Conservation (phyloP, 164 flowering plant genomes). For the Chloranthus sessilifolius region DNA sequence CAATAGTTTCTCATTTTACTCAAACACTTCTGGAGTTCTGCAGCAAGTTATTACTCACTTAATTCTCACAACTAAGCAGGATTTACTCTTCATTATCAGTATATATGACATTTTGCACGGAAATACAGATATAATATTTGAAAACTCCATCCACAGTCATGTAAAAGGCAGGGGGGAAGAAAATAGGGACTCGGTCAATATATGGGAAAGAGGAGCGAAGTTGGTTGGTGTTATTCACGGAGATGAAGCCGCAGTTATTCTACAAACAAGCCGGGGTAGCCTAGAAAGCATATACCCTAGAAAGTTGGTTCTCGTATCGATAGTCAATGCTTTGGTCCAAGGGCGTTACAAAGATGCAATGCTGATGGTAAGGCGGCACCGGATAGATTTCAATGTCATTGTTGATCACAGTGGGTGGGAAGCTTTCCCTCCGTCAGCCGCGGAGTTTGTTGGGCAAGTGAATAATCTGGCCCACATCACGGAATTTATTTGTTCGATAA, state of each 20-base stretch:
- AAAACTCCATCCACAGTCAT: conserved; percentile 33
- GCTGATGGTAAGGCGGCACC: conserved; percentile 81
- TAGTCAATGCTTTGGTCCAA: conserved; percentile 71
- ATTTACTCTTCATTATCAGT: conserved; percentile 63
- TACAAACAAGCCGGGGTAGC: conserved; percentile 85
- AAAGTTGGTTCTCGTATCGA: conserved; percentile 75
- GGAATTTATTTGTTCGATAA: conserved; percentile 80
- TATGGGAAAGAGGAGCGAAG: conserved; percentile 95
- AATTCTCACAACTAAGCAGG: conserved; percentile 78
- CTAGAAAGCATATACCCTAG: conserved; percentile 90
- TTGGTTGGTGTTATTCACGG: conserved; percentile 83
- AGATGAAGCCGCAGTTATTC: conserved; percentile 77
- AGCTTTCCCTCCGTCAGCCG: conserved; percentile 50
- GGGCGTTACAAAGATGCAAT: conserved; percentile 85
- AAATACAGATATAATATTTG: conserved; percentile 39
- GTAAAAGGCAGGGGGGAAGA: conserved; percentile 39
- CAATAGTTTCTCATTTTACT: conserved; percentile 78
- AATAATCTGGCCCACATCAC: conserved; percentile 77
- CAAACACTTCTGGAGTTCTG: conserved; percentile 33
- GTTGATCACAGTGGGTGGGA: conserved; percentile 83
- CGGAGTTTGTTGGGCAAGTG: conserved; percentile 84
- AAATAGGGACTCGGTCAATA: conserved; percentile 37
- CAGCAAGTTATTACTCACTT: conserved; percentile 61
- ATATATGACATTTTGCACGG: conserved; percentile 49
- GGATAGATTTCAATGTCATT: conserved; percentile 87